Base-by-base conservation (phyloP, 371 early-diverging fungal species). In the Fennellomyces sp. region DNA sequence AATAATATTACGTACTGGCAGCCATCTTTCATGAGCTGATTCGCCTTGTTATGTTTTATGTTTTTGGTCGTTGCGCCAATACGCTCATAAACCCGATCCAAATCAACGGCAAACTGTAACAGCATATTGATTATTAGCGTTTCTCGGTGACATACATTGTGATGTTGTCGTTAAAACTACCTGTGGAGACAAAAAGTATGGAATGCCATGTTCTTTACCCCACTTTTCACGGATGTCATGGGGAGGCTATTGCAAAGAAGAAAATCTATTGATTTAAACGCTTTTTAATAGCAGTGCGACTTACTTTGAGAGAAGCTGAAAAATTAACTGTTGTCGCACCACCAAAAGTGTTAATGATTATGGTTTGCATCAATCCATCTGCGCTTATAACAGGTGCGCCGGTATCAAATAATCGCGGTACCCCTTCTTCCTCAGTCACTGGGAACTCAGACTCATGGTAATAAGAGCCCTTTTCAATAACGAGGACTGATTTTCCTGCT, bases 381-480 rank as follows among this genome's bases (percentile, higher is more conserved):
- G 51, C 47, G 7, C 74, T 56, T 2, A 63, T 13, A n/a, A 76
- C 35, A 1, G 68, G 19, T 0, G 64, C 69, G 2, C 70, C 74
- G 33, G 54, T 52, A 58, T 86, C 84, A 50, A 78, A 82, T 47
- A 52, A n/a, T 70, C 56, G 15, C 72, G 35, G 23, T n/a, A n/a
- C n/a, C 73, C 76, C 79, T 7, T 57, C n/a, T 8, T 54, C 19
- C 56, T 89, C 88, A 41, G 61, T 59, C n/a, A 72, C 64, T 5
- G 69, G 63, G 33, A 86, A 60, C 6, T 90, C 87, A 39, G 61
- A 63, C 17, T 79, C 84, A 52, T 76, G 75, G 23, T 70, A 77
- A 61, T 86, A 85, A 13, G 70, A 65, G 19, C 84, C 88, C 66
- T 88, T 89, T 64, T 92, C 92, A 41, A 88, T 71, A 19, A 92